A percentile compares a stretch with the other conserved stretches of the same genome.
These are phyloP conservation scores for Neurospora africana DNA, from an alignment of 495 filamentous ascomycete species.

Conservation along the genomic window DNA sequence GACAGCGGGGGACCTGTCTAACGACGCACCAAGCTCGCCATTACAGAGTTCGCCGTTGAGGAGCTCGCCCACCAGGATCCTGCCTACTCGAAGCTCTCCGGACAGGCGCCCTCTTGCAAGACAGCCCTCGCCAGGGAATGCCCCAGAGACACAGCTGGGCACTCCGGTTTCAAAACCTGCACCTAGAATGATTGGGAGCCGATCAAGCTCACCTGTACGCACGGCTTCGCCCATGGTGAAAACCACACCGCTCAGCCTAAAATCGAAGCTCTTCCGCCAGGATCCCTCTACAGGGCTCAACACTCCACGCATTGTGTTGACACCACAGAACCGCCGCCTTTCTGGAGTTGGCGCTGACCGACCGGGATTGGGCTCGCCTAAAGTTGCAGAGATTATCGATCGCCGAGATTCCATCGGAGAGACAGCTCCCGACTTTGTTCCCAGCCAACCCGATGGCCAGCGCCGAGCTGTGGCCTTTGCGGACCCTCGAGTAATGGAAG, in stretches of 20 bases:
- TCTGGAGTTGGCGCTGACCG: conserved; percentile 68
- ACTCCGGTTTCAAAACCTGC: conserved; percentile 9
- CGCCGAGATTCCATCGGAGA: conserved; percentile 63
- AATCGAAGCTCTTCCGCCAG: conserved; percentile 45
- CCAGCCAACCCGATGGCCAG: conserved; percentile 21
- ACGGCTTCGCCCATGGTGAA: conserved; percentile 11
- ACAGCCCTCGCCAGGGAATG: conserved; percentile 2
- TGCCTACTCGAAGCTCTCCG: not conserved
- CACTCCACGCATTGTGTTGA: conserved; percentile 55
- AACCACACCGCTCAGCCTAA: conserved; percentile 15
- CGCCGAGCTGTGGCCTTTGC: conserved; percentile 50
- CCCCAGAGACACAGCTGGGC: conserved; percentile 5
- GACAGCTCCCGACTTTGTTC: conserved; percentile 49
- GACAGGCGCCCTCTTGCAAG: not conserved
- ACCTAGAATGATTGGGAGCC: conserved; percentile 20
- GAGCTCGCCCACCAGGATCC: not conserved
- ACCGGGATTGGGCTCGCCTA: conserved; percentile 68
- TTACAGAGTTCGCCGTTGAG: conserved; percentile 1
- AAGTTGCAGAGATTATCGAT: conserved; percentile 62
- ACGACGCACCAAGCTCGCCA: not conserved
- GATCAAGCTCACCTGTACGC: conserved; percentile 26
- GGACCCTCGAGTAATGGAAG: conserved; percentile 54
- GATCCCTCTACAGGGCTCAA: conserved; percentile 45
- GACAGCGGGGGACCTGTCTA: not conserved
- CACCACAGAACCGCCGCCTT: conserved; percentile 50